Evolutionary conservation across 2,329 filamentous ascomycete species (phyloP).

Genomic region (Corynespora cassiicola): DNA sequence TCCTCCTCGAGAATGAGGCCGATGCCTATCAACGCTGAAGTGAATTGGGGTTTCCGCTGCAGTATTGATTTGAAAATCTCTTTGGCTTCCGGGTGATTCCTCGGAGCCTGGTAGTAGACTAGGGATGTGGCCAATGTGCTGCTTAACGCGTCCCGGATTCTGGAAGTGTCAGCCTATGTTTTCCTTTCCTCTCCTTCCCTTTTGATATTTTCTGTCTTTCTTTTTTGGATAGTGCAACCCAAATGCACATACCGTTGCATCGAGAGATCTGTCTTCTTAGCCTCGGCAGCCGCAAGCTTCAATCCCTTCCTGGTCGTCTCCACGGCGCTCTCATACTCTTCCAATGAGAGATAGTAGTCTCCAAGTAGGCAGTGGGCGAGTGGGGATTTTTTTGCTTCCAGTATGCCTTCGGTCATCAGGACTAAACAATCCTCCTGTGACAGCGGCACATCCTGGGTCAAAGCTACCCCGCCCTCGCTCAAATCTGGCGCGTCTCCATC

Average conservation of each 20-base stretch:
- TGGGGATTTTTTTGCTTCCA: constrained; percentile 66
- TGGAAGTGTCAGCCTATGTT: constrained; percentile 10
- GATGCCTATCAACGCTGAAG: constrained; percentile 83
- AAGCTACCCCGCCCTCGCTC: constrained; percentile 51
- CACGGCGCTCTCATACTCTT: constrained; percentile 83
- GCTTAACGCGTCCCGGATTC: constrained; percentile 75
- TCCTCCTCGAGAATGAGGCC: constrained; percentile 94
- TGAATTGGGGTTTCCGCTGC: constrained; percentile 75
- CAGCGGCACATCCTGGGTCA: constrained; percentile 60
- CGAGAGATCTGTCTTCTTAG: constrained; percentile 69
- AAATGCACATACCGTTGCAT: constrained; percentile 54
- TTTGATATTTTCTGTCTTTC: neutral
- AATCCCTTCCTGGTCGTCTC: constrained; percentile 80
- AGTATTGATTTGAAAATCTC: constrained; percentile 84
- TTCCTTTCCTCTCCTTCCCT: too few species aligned
- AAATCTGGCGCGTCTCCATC: constrained; percentile 49
- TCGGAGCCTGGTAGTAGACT: constrained; percentile 87
- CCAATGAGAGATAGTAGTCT: constrained; percentile 82
- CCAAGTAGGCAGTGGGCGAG: constrained; percentile 84
- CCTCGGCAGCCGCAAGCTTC: constrained; percentile 65
- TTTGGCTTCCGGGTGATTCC: constrained; percentile 88
- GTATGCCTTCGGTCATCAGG: constrained; percentile 71
- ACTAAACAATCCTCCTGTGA: constrained; percentile 80
- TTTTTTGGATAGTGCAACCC: neutral
- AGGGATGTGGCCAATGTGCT: constrained; percentile 84